Base-by-base conservation (phyloP, 306 rosid species). In the Corylus heterophylla region DNA sequence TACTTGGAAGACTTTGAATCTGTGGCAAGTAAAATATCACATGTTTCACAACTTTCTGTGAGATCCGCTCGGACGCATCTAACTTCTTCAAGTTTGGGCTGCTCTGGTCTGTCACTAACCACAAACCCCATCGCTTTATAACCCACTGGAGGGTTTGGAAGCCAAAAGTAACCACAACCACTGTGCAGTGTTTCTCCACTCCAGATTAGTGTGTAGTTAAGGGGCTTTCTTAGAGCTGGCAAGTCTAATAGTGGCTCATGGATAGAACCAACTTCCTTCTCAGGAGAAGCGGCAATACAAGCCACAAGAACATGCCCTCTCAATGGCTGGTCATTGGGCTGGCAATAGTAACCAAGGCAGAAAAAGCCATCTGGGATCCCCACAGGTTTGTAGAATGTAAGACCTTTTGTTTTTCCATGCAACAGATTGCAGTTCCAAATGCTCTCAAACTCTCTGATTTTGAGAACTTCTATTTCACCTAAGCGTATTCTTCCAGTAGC, bases 301-400 rank as follows among this genome's bases (percentile, higher is more conserved):
- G 91, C 98, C 55, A 87, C 96, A 64, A 92, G 91, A 80, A 90
- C 85, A 44, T 85, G 83, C 37, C 98, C 98, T 80, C 91, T 82
- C 81, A 90, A 79, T 17, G 97, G 96, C 58, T 76, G 85, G 62
- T 84, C 82, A 84, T 86, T 80, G 56, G 84, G 79, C 82, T 91
- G 98, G 79, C 94, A 91, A 78, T 86, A 91, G 77, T 95, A 80
- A 61, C 98, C 98, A n/a, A 95, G 91, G 88, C 90, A 91, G 84
- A 54, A 91, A 80, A 87, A 95, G 8, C 88, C 98, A 62, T 87
- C 83, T 0, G 98, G 97, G 83, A 92, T 84, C 76, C 78, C 85
- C 68, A 12, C 78, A 66, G 98, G 98, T 87, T 84, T 90, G 74
- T 87, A 95, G 85, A 95, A 95, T 78, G 95, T 78, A 74, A 87